phyloP scores from a whole-genome alignment of 176 grass and related monocot genomes.

The Paspalum notatum region DNA sequence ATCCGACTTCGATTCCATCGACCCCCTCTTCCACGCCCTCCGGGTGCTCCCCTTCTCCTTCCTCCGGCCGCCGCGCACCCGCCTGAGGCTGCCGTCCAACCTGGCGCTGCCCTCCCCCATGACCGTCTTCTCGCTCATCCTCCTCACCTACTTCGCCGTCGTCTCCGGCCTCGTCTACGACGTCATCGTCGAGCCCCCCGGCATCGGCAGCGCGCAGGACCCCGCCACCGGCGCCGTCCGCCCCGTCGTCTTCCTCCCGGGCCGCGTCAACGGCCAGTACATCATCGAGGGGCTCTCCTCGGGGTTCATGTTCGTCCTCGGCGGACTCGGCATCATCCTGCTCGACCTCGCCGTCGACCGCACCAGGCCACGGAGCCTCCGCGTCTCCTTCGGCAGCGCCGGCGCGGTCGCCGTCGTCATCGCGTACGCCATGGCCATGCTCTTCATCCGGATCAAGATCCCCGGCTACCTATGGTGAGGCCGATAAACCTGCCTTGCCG shows the following conservation, averaged over 20 bases:
- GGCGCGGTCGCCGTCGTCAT: slow-evolving; percentile 64
- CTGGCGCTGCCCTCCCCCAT: slow-evolving; percentile 79
- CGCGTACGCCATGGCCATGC: slow-evolving; percentile 85
- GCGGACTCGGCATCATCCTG: slow-evolving; percentile 82
- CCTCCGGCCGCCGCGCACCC: slow-evolving; percentile 77
- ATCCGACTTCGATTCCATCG: slow-evolving; percentile 57
- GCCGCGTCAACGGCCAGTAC: slow-evolving; percentile 93
- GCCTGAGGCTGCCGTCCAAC: slow-evolving; percentile 83
- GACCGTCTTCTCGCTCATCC: slow-evolving; percentile 79
- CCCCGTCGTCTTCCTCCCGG: slow-evolving; percentile 89
- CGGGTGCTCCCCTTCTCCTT: slow-evolving; percentile 81
- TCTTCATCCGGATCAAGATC: slow-evolving; percentile 96
- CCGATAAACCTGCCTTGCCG: not conserved
- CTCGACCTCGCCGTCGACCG: slow-evolving; percentile 88
- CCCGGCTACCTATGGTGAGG: slow-evolving; percentile 85
- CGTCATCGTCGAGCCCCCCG: slow-evolving; percentile 92
- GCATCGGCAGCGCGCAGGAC: slow-evolving; percentile 86
- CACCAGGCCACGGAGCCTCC: slow-evolving; percentile 73
- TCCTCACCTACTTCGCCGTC: slow-evolving; percentile 92
- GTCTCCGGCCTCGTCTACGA: slow-evolving; percentile 93
- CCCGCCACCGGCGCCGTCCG: slow-evolving; percentile 74
- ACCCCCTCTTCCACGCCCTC: slow-evolving; percentile 74
- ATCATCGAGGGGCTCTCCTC: slow-evolving; percentile 99
- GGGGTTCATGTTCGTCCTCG: slow-evolving; percentile 94
- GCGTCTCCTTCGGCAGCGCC: slow-evolving; percentile 67